phyloP scores from a whole-genome alignment of 2,329 filamentous ascomycete genomes.

The Pseudogymnoascus sp. region DNA sequence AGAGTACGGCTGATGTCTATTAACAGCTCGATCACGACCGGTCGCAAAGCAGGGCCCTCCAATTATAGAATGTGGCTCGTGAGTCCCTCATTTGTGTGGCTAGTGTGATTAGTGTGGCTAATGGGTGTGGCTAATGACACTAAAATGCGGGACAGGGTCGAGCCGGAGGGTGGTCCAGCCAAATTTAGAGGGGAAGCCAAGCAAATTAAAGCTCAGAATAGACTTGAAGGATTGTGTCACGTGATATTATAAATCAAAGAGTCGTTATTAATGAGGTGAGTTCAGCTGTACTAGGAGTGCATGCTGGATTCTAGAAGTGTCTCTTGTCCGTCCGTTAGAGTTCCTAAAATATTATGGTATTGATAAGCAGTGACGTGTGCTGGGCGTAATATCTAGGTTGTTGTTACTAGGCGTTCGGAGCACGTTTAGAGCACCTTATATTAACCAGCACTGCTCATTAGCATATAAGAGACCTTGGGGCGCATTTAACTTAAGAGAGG shows the following conservation, averaged over 20 bases:
- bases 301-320: too few relatives aligned
- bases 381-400: background rate
- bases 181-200: background rate
- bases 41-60: background rate
- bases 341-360: too few relatives aligned
- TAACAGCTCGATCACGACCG: conserved; percentile 3
- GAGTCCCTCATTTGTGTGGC: background rate
- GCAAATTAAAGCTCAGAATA: background rate
- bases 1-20: background rate
- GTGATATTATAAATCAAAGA: background rate
- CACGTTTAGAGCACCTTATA: too few relatives aligned
- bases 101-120: background rate
- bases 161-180: background rate
- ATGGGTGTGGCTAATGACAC: conserved; percentile 1
- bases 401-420: too few relatives aligned
- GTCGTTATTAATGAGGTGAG: background rate
- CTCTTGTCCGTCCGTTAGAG: too few relatives aligned
- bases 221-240: background rate
- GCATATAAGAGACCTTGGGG: too few relatives aligned
- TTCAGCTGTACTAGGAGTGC: background rate
- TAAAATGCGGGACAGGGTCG: conserved; percentile 4
- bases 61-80: conserved; percentile 9
- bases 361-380: too few relatives aligned
- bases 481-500: too few relatives aligned
- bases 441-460: too few relatives aligned